Conservation (phyloP, 495 filamentous ascomycete genomes). For the Glutinoglossum americanum region DNA sequence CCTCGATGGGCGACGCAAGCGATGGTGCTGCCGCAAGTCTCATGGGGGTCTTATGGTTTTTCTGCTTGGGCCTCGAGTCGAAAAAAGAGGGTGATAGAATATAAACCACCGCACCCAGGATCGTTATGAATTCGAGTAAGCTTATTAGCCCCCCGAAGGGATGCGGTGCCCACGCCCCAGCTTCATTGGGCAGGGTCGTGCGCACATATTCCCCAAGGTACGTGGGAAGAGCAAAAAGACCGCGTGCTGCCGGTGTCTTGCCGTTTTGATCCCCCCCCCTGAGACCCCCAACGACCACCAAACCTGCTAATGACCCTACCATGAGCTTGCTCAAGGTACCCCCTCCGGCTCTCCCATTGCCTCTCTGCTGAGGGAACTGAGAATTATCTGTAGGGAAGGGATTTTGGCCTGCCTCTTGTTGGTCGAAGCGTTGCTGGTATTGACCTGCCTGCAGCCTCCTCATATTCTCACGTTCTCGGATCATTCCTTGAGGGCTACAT, state of each 20-base stretch:
- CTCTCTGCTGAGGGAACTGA: constrained; percentile 17
- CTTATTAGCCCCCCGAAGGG: constrained; percentile 8
- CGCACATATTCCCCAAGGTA: constrained; percentile 11
- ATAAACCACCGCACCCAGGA: constrained; percentile 47
- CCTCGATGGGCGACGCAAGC: constrained; percentile 61
- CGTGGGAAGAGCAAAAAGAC: constrained; percentile 46
- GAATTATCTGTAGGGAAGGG: background rate
- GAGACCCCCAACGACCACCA: constrained; percentile 76
- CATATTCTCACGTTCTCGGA: constrained; percentile 58
- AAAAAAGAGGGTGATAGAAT: constrained; percentile 46
- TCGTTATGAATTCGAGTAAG: constrained; percentile 34
- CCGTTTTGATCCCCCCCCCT: constrained; percentile 31
- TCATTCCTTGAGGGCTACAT: constrained; percentile 37
- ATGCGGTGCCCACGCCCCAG: background rate
- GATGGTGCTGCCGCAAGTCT: constrained; percentile 36
- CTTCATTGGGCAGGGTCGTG: background rate
- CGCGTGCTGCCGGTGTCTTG: constrained; percentile 39
- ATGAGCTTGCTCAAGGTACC: constrained; percentile 50
- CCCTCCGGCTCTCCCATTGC: constrained; percentile 13
- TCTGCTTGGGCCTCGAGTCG: constrained; percentile 29
- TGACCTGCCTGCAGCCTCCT: constrained; percentile 36
- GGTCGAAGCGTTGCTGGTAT: constrained; percentile 17
- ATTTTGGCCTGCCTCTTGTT: background rate
- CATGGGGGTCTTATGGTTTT: constrained; percentile 18
- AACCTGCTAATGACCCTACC: constrained; percentile 72